Base-by-base conservation (phyloP, 345 rosid genomes). In the Rhodamnia argentea region DNA sequence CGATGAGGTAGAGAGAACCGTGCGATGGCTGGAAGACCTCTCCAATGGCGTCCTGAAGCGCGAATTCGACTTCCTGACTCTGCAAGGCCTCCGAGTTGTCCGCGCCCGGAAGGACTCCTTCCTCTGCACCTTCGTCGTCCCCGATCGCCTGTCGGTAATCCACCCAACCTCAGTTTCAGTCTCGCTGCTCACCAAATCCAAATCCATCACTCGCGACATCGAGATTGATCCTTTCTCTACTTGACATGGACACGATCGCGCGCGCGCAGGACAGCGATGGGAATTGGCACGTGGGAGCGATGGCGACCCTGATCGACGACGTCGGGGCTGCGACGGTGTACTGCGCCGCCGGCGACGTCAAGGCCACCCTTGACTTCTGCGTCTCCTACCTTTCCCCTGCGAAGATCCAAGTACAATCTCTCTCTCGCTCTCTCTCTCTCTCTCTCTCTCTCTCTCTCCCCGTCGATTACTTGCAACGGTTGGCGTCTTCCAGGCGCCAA, bases 281-380 rank as follows among this genome's bases (percentile, higher is more conserved):
- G 58, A 91, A 87, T 76, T 96, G 96, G 94, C 87, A 90, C 1
- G 87, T 81, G 27, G 96, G 96, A 87, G 96, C 93, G 0, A 91
- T 94, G 62, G 87, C 93, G n/a, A 86, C 93, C 10, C 64, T 90
- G 86, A 86, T 95, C 20, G 96, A 94, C 56, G 82, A 83, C 32
- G 88, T 95, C 13, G 96, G 94, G 1, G 92, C 92, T 20, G 82
- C 90, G 10, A 91, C 93, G 10, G 84, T 91, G 2, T 88, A 85
- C 87, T 89, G 93, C 53, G 13, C 44, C 11, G 88, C 62, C 2
- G 93, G 90, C 23, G 88, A 84, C 29, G 5, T 88, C 57, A 87
- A 85, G 86, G 88, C 84, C 12, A 88, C 96, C 10, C 86, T 92
- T 70, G 93, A 94, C 82, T 92, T 94, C 83, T 88, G 62, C 88